phyloP scores from a whole-genome alignment of 768 basidiomycete species.

The Dioszegia aurantiaca region DNA sequence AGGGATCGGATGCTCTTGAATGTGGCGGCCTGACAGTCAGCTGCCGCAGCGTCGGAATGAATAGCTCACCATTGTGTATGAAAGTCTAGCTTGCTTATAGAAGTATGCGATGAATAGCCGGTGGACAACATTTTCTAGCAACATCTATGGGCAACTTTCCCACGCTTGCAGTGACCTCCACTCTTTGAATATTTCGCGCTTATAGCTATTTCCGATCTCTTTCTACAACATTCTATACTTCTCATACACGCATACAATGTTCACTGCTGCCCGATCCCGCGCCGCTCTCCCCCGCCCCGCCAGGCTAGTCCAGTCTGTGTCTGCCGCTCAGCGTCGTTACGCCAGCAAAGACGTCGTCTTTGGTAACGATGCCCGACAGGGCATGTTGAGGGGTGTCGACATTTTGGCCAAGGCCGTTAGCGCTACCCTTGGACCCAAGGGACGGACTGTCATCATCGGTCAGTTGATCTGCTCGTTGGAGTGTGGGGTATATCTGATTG shows the following conservation, averaged over 20 bases:
- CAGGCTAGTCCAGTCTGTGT: constrained; percentile 35
- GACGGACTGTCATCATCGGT: constrained; percentile 98
- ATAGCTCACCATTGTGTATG: constrained; percentile 31
- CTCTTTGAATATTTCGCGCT: constrained; percentile 7
- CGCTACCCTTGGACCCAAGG: constrained; percentile 95
- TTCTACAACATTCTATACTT: constrained; percentile 12
- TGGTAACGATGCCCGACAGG: constrained; percentile 88
- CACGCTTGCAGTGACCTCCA: constrained; percentile 22
- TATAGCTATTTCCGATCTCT: not conserved
- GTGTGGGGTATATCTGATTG: constrained; percentile 10
- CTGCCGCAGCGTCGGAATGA: not conserved
- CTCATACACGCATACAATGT: constrained; percentile 7
- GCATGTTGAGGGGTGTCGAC: constrained; percentile 93
- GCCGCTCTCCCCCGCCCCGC: constrained; percentile 45
- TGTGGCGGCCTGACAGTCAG: constrained; percentile 59
- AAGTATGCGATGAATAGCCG: constrained; percentile 1
- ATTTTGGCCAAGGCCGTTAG: constrained; percentile 94
- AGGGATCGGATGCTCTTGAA: constrained; percentile 93
- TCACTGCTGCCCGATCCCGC: constrained; percentile 32
- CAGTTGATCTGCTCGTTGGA: constrained; percentile 43
- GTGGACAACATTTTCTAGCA: constrained; percentile 1
- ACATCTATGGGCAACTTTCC: constrained; percentile 24
- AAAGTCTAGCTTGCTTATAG: not conserved
- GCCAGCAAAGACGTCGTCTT: constrained; percentile 85
- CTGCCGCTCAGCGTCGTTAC: constrained; percentile 38